Evolutionary conservation across 2,329 filamentous ascomycete genomes (phyloP).

Genomic region (Alternaria sp.): DNA sequence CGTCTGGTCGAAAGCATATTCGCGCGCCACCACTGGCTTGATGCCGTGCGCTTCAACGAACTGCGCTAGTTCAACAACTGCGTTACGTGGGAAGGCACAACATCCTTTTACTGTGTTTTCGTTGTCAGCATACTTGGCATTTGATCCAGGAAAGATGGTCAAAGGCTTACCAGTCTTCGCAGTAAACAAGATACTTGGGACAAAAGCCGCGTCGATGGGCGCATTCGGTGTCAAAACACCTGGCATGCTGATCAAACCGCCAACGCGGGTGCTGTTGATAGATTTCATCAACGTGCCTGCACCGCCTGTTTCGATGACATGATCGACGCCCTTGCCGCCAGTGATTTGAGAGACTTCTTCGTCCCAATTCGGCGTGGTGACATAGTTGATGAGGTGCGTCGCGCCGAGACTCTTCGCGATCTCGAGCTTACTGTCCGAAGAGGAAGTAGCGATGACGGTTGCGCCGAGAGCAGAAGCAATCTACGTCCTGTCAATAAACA

Average conservation of each 20-base stretch:
- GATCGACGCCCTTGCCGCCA: constrained; percentile 49
- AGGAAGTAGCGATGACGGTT: constrained; percentile 65
- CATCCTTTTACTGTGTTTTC: constrained; percentile 25
- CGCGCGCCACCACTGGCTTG: constrained; percentile 27
- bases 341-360: constrained; percentile 26
- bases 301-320: constrained; percentile 55
- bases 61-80: constrained; percentile 22
- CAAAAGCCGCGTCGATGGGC: background rate
- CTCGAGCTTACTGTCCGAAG: constrained; percentile 57
- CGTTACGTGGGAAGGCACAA: constrained; percentile 22
- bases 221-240: constrained; percentile 42
- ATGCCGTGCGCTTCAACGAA: constrained; percentile 26
- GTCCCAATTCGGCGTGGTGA: background rate
- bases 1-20: constrained; percentile 22
- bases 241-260: constrained; percentile 56
- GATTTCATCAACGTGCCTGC: constrained; percentile 54
- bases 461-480: constrained; percentile 43
- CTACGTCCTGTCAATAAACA: constrained; percentile 22
- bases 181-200: background rate
- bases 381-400: background rate
- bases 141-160: background rate
- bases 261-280: constrained; percentile 53
- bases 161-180: background rate
- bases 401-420: constrained; percentile 44
- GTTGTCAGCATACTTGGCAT: background rate